phyloP scores from a whole-genome alignment of 768 basidiomycete species.

The Suillus subluteus region DNA sequence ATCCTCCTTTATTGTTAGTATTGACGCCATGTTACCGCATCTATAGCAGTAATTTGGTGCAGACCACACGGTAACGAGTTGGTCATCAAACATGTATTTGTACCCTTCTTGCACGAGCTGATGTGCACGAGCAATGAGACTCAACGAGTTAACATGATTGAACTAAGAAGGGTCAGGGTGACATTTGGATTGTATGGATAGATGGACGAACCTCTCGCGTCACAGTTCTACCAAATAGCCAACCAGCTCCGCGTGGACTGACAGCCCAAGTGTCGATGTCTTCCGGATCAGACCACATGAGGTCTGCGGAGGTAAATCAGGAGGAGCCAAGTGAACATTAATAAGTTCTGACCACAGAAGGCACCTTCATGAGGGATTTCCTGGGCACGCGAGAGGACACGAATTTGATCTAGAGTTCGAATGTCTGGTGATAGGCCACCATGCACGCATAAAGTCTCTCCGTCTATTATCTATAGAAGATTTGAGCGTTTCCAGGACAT shows the following conservation, averaged over 20 bases:
- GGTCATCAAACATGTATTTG: slow-evolving; percentile 96
- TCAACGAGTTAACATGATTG: slow-evolving; percentile 88
- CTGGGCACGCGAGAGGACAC: slow-evolving; percentile 91
- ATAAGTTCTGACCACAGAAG: slow-evolving; percentile 72
- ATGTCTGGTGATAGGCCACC: slow-evolving; percentile 97
- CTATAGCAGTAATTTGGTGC: slow-evolving; percentile 88
- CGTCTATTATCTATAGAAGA: slow-evolving; percentile 84
- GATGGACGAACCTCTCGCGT: slow-evolving; percentile 68
- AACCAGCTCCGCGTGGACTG: slow-evolving; percentile 94
- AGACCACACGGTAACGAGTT: slow-evolving; percentile 90
- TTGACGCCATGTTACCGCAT: slow-evolving; percentile 90
- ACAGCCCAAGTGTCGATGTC: slow-evolving; percentile 97
- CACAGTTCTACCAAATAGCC: slow-evolving; percentile 88
- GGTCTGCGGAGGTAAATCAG: slow-evolving; percentile 51
- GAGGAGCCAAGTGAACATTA: not conserved
- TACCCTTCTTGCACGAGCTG: slow-evolving; percentile 96
- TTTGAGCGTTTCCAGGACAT: not conserved
- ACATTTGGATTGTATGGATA: slow-evolving; percentile 3
- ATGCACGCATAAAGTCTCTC: slow-evolving; percentile 90
- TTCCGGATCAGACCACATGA: slow-evolving; percentile 99
- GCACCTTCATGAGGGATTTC: slow-evolving; percentile 99
- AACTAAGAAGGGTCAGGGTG: slow-evolving; percentile 52
- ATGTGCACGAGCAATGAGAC: slow-evolving; percentile 91
- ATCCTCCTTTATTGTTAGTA: slow-evolving; percentile 80
- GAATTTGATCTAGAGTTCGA: slow-evolving; percentile 90